Evolutionary conservation across 2,329 filamentous ascomycete species (phyloP), one percentile per base, ranked within the genome.

Genomic region (Trichoderma guizhouense): DNA sequence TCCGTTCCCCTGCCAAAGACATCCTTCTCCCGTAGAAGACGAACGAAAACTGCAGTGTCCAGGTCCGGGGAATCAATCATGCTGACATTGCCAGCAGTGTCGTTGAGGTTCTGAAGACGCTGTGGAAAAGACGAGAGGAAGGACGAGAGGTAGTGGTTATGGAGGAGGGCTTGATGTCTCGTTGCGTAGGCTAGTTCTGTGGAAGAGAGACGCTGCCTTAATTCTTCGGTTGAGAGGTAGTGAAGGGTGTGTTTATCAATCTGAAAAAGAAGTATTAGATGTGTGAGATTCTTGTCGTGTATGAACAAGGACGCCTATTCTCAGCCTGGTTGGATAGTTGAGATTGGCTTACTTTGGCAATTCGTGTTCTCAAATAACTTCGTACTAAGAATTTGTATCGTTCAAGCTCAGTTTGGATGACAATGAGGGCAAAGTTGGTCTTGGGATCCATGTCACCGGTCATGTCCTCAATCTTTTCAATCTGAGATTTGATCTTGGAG

Each of bases 341-440:
- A 18, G 11, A 3, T 28, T 9, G 39, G 77, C 72, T 73, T 83
- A 93, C 93, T 88, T 99, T 98, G 69, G 93, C 90, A 71, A 98
- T 90, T n/a, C 96, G 88, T 11, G 93, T 91, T 68, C 97, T 88
- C 71, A 99, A 82, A 75, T 95, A 92, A 75, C 92, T 92, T 73
- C 96, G 88, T 21, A 98, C 88, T 26, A 99, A 86, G 79, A 94
- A 99, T 83, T 97, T 97, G 83, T 93, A 97, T 60, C 96, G 88
- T 81, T 98, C 95, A 69, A 99, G 88, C 83, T 99, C 96, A 7
- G 97, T 98, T 84, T 99, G 96, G 69, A 98, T 91, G 74, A 99
- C 92, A 63, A 98, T 97, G 78, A 98, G 90, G 73, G 90, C 90
- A 81, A 99, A 97, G 80, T 97, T 98, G 74, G 93, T 91, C 81